Conservation (phyloP, 371 early-diverging fungal species). For the Nosema muscidifuracis region DNA sequence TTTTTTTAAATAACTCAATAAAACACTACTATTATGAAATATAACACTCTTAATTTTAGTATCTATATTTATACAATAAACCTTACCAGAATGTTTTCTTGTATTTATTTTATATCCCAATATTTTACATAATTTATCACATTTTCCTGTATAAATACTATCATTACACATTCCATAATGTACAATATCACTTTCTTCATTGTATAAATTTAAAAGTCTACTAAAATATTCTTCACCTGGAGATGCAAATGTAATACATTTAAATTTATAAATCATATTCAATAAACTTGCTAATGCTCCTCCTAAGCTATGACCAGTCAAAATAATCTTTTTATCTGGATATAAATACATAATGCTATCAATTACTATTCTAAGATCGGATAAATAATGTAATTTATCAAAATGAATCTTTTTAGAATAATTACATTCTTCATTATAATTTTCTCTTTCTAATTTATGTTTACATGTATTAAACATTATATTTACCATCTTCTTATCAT, state of each 20-base stretch:
- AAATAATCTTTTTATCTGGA: slow-evolving; percentile 38
- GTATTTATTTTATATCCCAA: slow-evolving; percentile 44
- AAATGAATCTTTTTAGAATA: slow-evolving; percentile 13
- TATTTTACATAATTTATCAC: slow-evolving; percentile 31
- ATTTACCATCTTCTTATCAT: slow-evolving; percentile 36
- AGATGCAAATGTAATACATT: slow-evolving; percentile 49
- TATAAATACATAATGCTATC: background rate
- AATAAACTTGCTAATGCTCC: slow-evolving; percentile 62
- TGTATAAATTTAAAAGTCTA: slow-evolving; percentile 3
- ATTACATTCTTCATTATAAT: background rate
- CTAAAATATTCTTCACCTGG: slow-evolving; percentile 53
- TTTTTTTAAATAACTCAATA: background rate
- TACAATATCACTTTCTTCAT: background rate
- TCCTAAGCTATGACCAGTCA: slow-evolving; percentile 64
- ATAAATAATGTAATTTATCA: slow-evolving; percentile 15
- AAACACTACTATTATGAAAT: background rate
- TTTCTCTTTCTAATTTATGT: too few relatives aligned
- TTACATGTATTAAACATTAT: slow-evolving; percentile 31
- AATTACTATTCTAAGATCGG: slow-evolving; percentile 8
- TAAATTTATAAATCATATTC: slow-evolving; percentile 29
- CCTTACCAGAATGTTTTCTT: slow-evolving; percentile 36
- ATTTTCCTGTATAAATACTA: slow-evolving; percentile 37
- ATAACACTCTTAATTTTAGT: slow-evolving; percentile 14
- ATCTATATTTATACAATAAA: slow-evolving; percentile 30
- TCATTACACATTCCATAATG: slow-evolving; percentile 51